A percentile compares a stretch with the other conserved stretches of the same genome.
Conservation (phyloP, 768 basidiomycete species). For the Crucibulum laeve region DNA sequence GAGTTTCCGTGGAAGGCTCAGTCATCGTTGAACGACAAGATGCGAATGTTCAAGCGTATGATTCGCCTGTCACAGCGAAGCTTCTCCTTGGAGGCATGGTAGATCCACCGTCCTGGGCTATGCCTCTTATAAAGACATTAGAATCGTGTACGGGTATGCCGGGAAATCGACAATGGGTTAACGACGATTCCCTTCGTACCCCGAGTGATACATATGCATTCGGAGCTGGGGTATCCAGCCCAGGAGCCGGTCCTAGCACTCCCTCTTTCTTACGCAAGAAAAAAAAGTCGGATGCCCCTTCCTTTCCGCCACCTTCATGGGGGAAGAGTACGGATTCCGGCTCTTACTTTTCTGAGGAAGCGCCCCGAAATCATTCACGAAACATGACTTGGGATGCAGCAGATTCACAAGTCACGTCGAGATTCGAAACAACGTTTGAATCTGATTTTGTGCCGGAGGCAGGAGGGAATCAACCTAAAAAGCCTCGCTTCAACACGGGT, state of each 20-base stretch:
- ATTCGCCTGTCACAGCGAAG: slow-evolving; percentile 66
- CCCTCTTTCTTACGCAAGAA: slow-evolving; percentile 43
- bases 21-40: slow-evolving; percentile 94
- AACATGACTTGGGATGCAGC: slow-evolving; percentile 29
- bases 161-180: slow-evolving; percentile 65
- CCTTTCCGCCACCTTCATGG: slow-evolving; percentile 69
- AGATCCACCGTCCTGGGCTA: slow-evolving; percentile 75
- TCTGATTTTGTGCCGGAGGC: slow-evolving; percentile 35
- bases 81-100: slow-evolving; percentile 77
- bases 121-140: slow-evolving; percentile 68
- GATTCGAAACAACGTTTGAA: slow-evolving; percentile 41
- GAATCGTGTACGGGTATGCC: slow-evolving; percentile 70
- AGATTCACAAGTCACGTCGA: slow-evolving; percentile 15
- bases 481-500: slow-evolving; percentile 20
- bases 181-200: slow-evolving; percentile 32
- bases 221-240: slow-evolving; percentile 42
- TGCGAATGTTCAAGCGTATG: slow-evolving; percentile 82
- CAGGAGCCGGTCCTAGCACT: slow-evolving; percentile 25
- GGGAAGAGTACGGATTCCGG: slow-evolving; percentile 42
- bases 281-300: slow-evolving; percentile 30
- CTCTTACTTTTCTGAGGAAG: slow-evolving; percentile 45
- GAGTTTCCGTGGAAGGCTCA: slow-evolving; percentile 83
- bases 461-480: slow-evolving; percentile 12
- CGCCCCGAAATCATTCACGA: slow-evolving; percentile 14
- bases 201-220: slow-evolving; percentile 52